Conservation (phyloP, 495 filamentous ascomycete genomes). For the Aspergillus saccharolyticus region DNA sequence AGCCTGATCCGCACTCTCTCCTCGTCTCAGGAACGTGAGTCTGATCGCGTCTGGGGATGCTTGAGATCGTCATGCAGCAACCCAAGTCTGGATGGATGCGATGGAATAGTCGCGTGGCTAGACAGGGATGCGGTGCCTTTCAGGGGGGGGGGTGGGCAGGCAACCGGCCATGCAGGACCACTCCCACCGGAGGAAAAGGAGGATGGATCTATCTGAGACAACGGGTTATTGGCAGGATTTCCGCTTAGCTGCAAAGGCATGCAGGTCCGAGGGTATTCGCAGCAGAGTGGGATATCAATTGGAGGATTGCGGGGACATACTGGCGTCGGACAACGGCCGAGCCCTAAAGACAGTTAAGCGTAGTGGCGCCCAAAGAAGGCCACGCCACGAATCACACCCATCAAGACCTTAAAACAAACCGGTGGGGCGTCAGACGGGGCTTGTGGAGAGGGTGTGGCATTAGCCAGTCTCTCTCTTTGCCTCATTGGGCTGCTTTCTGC, state of each 20-base stretch:
- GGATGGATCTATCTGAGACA: not conserved
- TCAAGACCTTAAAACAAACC: not conserved
- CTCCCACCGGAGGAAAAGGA: not conserved
- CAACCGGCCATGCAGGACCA: not conserved
- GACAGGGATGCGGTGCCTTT: not conserved
- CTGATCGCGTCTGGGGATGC: not conserved
- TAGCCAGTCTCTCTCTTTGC: no score
- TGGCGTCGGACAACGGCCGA: not conserved
- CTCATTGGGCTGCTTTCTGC: no score
- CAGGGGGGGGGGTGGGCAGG: not conserved
- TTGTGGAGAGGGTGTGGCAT: no score
- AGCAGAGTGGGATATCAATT: not conserved
- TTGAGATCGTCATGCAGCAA: not conserved
- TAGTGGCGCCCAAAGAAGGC: not conserved
- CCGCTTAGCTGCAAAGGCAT: not conserved
- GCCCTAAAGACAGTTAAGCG: not conserved
- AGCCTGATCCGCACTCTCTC: not conserved
- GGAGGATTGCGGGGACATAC: not conserved
- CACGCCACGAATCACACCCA: not conserved
- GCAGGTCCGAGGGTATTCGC: not conserved
- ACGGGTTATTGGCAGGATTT: not conserved
- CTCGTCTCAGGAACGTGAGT: not conserved
- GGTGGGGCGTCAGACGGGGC: no score
- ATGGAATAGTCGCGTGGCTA: not conserved
- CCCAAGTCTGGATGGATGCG: not conserved